Evolutionary conservation across 2,329 filamentous ascomycete genomes (phyloP).

Genomic region (Aureobasidium sp.): DNA sequence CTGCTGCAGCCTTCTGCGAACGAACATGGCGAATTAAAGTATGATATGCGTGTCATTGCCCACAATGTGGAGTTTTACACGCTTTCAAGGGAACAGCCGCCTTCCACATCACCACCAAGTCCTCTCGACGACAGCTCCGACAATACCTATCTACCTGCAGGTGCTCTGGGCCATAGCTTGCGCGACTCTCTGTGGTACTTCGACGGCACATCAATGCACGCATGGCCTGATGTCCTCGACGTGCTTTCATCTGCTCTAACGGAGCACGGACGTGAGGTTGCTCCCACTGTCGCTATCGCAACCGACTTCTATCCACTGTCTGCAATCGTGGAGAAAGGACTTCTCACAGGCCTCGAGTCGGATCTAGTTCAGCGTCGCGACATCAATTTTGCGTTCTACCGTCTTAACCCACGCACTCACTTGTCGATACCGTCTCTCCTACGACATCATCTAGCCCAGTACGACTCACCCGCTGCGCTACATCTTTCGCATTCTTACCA

Average conservation of each 20-base stretch:
- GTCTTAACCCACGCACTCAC: slow-evolving; percentile 85
- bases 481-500: slow-evolving; percentile 79
- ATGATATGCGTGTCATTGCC: slow-evolving; percentile 95
- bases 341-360: slow-evolving; percentile 83
- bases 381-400: slow-evolving; percentile 81
- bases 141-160: slow-evolving; percentile 19
- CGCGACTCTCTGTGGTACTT: slow-evolving; percentile 92
- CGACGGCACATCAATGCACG: slow-evolving; percentile 75
- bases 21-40: slow-evolving; percentile 79
- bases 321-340: slow-evolving; percentile 78
- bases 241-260: slow-evolving; percentile 65
- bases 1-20: slow-evolving; percentile 80
- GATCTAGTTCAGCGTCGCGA: slow-evolving; percentile 91
- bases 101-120: slow-evolving; percentile 25
- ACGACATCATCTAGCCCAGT: slow-evolving; percentile 67
- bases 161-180: slow-evolving; percentile 45
- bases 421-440: slow-evolving; percentile 87
- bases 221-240: slow-evolving; percentile 84
- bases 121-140: background rate
- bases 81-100: slow-evolving; percentile 78
- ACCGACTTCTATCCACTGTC: slow-evolving; percentile 96
- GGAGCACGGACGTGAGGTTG: slow-evolving; percentile 62
- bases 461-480: slow-evolving; percentile 73
- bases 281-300: slow-evolving; percentile 66
- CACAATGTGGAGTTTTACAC: slow-evolving; percentile 95